phyloP scores from a whole-genome alignment of 179 eudicot genomes.

The Pouteria campechiana region DNA sequence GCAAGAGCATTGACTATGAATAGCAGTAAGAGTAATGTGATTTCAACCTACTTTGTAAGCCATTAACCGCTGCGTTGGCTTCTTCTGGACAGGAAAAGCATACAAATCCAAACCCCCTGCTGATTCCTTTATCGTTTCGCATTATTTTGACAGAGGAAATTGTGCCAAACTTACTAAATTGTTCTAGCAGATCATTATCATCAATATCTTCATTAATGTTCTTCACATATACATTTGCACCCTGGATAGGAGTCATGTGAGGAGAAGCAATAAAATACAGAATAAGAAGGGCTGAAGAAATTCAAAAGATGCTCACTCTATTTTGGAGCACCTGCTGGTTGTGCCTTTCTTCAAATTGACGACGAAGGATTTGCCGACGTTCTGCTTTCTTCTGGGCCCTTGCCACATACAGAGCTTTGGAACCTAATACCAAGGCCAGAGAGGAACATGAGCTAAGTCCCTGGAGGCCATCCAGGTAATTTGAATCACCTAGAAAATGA shows the following conservation, averaged over 20 bases:
- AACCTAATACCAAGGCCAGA: slow-evolving; percentile 21
- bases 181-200: slow-evolving; percentile 45
- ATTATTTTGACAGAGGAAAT: slow-evolving; percentile 63
- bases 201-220: slow-evolving; percentile 55
- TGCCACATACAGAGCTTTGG: slow-evolving; percentile 59
- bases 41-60: slow-evolving; percentile 45
- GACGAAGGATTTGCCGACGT: slow-evolving; percentile 48
- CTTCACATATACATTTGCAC: slow-evolving; percentile 62
- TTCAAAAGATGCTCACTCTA: background rate
- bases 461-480: background rate
- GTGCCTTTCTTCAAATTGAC: slow-evolving; percentile 55
- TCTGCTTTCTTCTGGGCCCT: slow-evolving; percentile 80
- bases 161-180: slow-evolving; percentile 58
- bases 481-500: background rate
- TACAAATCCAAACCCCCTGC: slow-evolving; percentile 75
- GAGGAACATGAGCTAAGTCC: background rate
- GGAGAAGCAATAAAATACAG: background rate
- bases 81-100: slow-evolving; percentile 55
- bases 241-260: too few species aligned
- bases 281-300: background rate
- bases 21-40: background rate
- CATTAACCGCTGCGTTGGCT: slow-evolving; percentile 48
- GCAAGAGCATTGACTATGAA: too few species aligned
- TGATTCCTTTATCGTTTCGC: slow-evolving; percentile 55
- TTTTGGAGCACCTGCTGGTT: slow-evolving; percentile 30